Conservation (phyloP, 805 yeast species). For the Priceomyces carsonii region DNA sequence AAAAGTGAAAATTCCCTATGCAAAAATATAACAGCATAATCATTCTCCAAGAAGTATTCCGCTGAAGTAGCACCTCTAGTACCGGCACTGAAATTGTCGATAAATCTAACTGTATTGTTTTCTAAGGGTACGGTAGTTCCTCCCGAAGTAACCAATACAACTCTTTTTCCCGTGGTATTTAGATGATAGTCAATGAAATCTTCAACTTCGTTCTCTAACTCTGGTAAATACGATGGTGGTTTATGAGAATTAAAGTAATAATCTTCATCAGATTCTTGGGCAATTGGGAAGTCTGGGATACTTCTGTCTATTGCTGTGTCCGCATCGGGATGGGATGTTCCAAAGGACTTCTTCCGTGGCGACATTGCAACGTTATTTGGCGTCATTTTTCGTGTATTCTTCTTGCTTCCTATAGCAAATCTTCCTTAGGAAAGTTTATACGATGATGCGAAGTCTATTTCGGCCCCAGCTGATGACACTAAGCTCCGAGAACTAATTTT, state of each 20-base stretch:
- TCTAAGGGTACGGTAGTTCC: slow-evolving; percentile 98
- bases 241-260: slow-evolving; percentile 69
- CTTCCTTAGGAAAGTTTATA: too few relatives aligned
- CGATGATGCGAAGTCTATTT: too few relatives aligned
- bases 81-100: slow-evolving; percentile 96
- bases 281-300: slow-evolving; percentile 77
- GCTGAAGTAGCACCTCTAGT: slow-evolving; percentile 97
- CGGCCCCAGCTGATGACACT: too few relatives aligned
- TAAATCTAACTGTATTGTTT: slow-evolving; percentile 93
- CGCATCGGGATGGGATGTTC: slow-evolving; percentile 71
- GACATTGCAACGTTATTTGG: slow-evolving; percentile 5
- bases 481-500: too few relatives aligned
- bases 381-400: slow-evolving; percentile 10
- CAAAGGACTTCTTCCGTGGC: slow-evolving; percentile 15
- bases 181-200: slow-evolving; percentile 62
- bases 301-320: slow-evolving; percentile 77
- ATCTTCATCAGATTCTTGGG: slow-evolving; percentile 70
- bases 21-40: slow-evolving; percentile 89
- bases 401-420: too few relatives aligned
- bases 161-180: slow-evolving; percentile 41
- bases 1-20: slow-evolving; percentile 89
- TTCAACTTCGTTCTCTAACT: slow-evolving; percentile 55
- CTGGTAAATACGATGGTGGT: slow-evolving; percentile 72
- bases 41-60: slow-evolving; percentile 81
- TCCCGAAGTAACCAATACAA: slow-evolving; percentile 90